Conservation (phyloP, 192 early-diverging fungal species). For the Coemansia asiatica region DNA sequence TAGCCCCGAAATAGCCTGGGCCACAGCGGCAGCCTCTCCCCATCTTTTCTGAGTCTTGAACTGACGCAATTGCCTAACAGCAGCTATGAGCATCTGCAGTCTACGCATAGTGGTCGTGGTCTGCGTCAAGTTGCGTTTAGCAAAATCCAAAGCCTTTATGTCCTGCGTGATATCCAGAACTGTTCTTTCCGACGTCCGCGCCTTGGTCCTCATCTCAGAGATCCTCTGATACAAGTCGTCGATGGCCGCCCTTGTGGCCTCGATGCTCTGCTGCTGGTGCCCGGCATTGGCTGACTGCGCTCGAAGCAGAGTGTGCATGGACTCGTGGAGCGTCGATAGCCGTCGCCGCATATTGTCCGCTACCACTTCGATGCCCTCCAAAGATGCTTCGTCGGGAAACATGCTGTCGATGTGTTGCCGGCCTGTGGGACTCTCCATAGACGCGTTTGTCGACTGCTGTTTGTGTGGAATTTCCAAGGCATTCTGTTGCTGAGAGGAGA, state of each 20-base stretch:
- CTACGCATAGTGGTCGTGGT: slow-evolving; percentile 81
- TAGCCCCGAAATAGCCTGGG: slow-evolving; percentile 80
- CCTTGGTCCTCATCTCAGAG: slow-evolving; percentile 81
- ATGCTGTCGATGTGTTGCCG: slow-evolving; percentile 77
- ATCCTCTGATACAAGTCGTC: slow-evolving; percentile 70
- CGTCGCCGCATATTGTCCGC: slow-evolving; percentile 61
- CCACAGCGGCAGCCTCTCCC: slow-evolving; percentile 71
- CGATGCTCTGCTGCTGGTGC: slow-evolving; percentile 64
- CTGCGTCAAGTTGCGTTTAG: slow-evolving; percentile 85
- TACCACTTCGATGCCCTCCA: slow-evolving; percentile 62
- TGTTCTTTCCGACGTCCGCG: slow-evolving; percentile 79
- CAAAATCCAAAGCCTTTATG: slow-evolving; percentile 90
- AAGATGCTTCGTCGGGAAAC: slow-evolving; percentile 64
- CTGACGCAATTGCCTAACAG: slow-evolving; percentile 69
- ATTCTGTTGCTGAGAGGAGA: not conserved
- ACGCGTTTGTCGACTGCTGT: slow-evolving; percentile 41
- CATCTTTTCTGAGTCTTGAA: slow-evolving; percentile 72
- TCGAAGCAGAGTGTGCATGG: slow-evolving; percentile 71
- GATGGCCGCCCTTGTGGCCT: slow-evolving; percentile 73
- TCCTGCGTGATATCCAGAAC: slow-evolving; percentile 96
- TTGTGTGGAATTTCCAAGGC: not conserved
- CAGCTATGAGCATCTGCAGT: slow-evolving; percentile 84
- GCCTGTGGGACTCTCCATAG: slow-evolving; percentile 53
- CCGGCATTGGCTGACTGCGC: slow-evolving; percentile 64
- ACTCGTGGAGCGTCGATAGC: slow-evolving; percentile 60